These are phyloP conservation scores for Atkinsonella texensis DNA, from an alignment of 2,329 filamentous ascomycete genomes.

Conservation along the genomic window DNA sequence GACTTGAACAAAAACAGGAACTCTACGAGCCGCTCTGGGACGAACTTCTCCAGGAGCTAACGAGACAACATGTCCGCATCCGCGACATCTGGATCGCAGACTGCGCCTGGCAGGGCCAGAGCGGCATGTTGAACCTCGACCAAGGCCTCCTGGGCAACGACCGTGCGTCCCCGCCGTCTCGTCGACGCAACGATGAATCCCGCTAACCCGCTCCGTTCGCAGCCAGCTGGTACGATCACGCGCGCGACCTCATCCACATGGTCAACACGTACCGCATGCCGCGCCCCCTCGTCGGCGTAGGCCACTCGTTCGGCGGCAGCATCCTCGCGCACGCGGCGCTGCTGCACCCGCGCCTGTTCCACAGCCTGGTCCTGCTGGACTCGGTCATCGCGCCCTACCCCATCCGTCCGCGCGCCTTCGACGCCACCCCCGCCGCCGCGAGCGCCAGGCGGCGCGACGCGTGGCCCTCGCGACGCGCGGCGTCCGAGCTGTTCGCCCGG, in stretches of 20 bases:
- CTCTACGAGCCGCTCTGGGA: conserved; percentile 89
- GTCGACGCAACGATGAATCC: no score
- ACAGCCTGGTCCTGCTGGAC: conserved; percentile 67
- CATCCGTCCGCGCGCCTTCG: conserved; percentile 22
- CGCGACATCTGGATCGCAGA: conserved; percentile 84
- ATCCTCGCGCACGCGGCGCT: conserved; percentile 60
- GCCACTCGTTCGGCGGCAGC: conserved; percentile 79
- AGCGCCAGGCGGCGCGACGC: conserved; percentile 64
- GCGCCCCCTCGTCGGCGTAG: conserved; percentile 70
- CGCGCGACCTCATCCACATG: conserved; percentile 73
- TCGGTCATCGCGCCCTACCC: conserved; percentile 55
- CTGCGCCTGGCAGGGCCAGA: conserved; percentile 73
- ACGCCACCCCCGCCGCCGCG: conserved; percentile 35
- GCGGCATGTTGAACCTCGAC: conserved; percentile 63
- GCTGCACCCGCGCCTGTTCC: conserved; percentile 70
- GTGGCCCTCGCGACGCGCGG: conserved; percentile 67
- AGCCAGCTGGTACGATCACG: conserved; percentile 80
- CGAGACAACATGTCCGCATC: conserved; percentile 53
- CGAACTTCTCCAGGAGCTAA: conserved; percentile 52
- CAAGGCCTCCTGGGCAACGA: conserved; percentile 60
- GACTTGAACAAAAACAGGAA: conserved; percentile 41
- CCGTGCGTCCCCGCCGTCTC: no score
- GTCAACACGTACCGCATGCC: conserved; percentile 74
- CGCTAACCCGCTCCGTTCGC: no score
- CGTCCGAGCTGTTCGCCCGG: conserved; percentile 51